Conservation (phyloP, 352 stramenopile species). For the Globisporangium echinulatum region DNA sequence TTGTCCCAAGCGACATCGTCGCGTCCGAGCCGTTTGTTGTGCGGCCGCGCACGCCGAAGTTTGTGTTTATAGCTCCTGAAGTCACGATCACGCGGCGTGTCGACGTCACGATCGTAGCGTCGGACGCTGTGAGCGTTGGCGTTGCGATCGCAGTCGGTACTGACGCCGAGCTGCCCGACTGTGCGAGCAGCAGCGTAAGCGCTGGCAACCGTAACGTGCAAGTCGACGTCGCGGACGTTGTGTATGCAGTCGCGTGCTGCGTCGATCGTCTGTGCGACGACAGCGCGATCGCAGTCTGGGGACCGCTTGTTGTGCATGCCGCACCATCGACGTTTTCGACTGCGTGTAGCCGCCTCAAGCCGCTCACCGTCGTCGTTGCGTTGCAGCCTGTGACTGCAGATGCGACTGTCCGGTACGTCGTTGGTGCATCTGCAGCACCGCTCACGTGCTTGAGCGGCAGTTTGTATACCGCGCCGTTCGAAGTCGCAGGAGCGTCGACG, state of each 20-base stretch:
- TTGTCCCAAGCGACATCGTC: constrained; percentile 28
- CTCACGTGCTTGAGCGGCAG: constrained; percentile 24
- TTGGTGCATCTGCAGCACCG: constrained; percentile 7
- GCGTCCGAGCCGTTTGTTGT: constrained; percentile 22
- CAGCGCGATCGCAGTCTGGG: constrained; percentile 22
- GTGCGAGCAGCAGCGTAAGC: constrained; percentile 1
- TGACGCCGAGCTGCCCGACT: not conserved
- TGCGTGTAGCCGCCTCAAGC: constrained; percentile 28
- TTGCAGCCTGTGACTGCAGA: constrained; percentile 22
- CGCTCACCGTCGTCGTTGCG: constrained; percentile 22
- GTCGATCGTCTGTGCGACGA: constrained; percentile 20
- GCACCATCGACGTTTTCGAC: constrained; percentile 20
- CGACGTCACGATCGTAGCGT: constrained; percentile 32
- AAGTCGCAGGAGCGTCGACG: constrained; percentile 18
- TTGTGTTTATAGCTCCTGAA: constrained; percentile 20
- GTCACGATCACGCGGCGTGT: constrained; percentile 43
- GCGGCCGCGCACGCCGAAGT: constrained; percentile 29
- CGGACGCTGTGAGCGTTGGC: constrained; percentile 9
- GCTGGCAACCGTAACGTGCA: constrained; percentile 13
- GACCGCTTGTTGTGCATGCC: constrained; percentile 22
- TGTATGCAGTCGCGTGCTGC: constrained; percentile 49
- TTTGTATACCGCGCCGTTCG: constrained; percentile 25
- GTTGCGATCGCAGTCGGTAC: constrained; percentile 22
- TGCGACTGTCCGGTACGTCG: constrained; percentile 23
- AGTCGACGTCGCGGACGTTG: constrained; percentile 34